These are phyloP conservation scores for Sophora flavescens DNA, from an alignment of 306 rosid genomes.

Conservation along the genomic window DNA sequence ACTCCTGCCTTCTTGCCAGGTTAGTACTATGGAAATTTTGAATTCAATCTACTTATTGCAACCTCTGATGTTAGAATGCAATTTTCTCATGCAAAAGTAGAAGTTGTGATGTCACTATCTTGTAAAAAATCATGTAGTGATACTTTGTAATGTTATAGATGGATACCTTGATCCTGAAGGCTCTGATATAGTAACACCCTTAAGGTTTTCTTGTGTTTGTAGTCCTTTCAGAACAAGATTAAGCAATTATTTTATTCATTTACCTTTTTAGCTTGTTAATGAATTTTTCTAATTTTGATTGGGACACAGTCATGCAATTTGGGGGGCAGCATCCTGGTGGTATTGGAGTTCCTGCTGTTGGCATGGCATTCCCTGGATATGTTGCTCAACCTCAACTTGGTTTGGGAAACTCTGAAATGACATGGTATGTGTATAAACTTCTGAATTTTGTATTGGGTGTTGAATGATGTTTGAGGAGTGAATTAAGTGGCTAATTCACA, in stretches of 20 bases:
- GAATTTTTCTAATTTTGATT: slow-evolving; percentile 16
- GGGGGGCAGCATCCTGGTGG: slow-evolving; percentile 99
- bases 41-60: background rate
- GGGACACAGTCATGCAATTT: slow-evolving; percentile 88
- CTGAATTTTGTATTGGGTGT: background rate
- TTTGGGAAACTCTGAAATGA: slow-evolving; percentile 93
- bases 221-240: background rate
- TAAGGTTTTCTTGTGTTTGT: background rate
- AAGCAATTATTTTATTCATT: background rate
- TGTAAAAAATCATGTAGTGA: background rate
- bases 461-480: slow-evolving; percentile 14
- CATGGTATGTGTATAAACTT: slow-evolving; percentile 64
- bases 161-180: background rate
- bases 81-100: background rate
- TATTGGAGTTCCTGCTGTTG: slow-evolving; percentile 98
- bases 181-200: background rate
- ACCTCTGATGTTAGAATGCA: background rate
- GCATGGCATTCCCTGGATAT: slow-evolving; percentile 99
- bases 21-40: slow-evolving; percentile 41
- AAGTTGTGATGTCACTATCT: background rate
- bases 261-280: background rate
- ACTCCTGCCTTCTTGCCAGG: slow-evolving; percentile 79
- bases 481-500: background rate
- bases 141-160: background rate
- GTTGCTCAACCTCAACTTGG: slow-evolving; percentile 92